Conservation (phyloP, 345 rosid species). For the Ricinus communis region DNA sequence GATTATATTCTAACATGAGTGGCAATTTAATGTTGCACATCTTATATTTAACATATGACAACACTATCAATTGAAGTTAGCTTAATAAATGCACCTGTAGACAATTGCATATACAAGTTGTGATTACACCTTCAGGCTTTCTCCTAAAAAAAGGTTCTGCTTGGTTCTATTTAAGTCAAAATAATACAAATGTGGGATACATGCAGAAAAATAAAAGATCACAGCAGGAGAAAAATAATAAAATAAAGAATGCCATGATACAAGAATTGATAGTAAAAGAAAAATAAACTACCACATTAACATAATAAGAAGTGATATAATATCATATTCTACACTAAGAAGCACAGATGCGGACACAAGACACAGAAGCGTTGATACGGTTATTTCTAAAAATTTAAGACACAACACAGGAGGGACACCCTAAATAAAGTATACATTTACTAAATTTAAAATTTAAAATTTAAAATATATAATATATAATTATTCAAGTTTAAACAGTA, state of each 20-base stretch:
- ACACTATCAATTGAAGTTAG: not conserved
- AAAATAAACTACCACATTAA: too few species aligned
- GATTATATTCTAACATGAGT: not conserved
- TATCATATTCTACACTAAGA: too few species aligned
- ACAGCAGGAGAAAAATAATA: not conserved
- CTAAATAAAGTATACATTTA: too few species aligned
- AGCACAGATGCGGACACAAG: too few species aligned
- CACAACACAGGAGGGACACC: too few species aligned
- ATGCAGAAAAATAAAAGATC: not conserved
- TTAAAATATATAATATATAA: too few species aligned
- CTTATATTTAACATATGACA: not conserved
- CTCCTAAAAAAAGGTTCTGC: not conserved
- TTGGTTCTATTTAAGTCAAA: not conserved
- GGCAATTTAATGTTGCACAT: not conserved
- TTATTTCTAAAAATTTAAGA: too few species aligned
- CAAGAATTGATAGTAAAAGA: not conserved
- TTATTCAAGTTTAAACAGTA: too few species aligned
- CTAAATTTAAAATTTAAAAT: too few species aligned
- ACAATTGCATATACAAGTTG: not conserved
- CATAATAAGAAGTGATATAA: too few species aligned
- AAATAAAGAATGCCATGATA: not conserved
- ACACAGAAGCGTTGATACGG: too few species aligned
- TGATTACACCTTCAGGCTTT: too few species aligned
- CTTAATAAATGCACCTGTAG: not conserved
- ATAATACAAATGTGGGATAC: not conserved